Percentiles rank a stretch among this genome's conserved stretches.
These are phyloP conservation scores for Plantago ovata DNA, from an alignment of 257 asterid species.

Conservation along the genomic window DNA sequence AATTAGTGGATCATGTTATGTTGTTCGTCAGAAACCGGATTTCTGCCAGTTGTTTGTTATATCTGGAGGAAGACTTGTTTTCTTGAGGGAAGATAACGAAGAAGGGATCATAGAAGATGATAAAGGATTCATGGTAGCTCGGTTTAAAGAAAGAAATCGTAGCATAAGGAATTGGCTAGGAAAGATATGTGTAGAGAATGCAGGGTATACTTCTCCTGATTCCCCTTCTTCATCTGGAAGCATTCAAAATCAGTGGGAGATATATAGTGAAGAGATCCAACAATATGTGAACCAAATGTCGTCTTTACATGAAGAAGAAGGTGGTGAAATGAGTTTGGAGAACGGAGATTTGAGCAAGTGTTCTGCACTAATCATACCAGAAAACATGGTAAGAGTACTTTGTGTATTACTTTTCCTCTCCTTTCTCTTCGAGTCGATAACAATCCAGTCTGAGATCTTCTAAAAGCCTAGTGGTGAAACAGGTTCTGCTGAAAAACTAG, in stretches of 20 bases:
- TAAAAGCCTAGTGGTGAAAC: no score
- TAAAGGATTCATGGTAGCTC: constrained; percentile 36
- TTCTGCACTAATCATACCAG: constrained; percentile 24
- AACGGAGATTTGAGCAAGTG: no score
- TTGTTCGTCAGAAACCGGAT: constrained; percentile 51
- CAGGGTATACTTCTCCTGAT: constrained; percentile 14
- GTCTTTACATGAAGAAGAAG: constrained; percentile 31
- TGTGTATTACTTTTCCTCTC: no score
- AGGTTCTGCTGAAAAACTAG: no score
- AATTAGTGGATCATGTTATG: constrained; percentile 41
- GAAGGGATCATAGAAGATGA: constrained; percentile 50
- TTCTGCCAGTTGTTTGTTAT: constrained; percentile 51
- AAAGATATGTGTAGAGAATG: constrained; percentile 35
- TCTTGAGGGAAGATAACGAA: constrained; percentile 39
- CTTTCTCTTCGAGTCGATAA: constrained; percentile 3
- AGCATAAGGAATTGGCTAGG: constrained; percentile 52
- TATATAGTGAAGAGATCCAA: constrained; percentile 36
- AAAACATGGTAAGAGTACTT: constrained; percentile 35
- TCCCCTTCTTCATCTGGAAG: constrained; percentile 33
- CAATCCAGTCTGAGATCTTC: no score
- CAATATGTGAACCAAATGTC: constrained; percentile 37
- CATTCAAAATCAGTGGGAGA: constrained; percentile 40
- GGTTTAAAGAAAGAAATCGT: constrained; percentile 33
- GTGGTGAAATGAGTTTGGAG: constrained; percentile 14
- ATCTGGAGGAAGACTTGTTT: constrained; percentile 46